These are phyloP conservation scores for Rhynchospora tenuis DNA, from an alignment of 176 grass and related monocot genomes.

Conservation along the genomic window DNA sequence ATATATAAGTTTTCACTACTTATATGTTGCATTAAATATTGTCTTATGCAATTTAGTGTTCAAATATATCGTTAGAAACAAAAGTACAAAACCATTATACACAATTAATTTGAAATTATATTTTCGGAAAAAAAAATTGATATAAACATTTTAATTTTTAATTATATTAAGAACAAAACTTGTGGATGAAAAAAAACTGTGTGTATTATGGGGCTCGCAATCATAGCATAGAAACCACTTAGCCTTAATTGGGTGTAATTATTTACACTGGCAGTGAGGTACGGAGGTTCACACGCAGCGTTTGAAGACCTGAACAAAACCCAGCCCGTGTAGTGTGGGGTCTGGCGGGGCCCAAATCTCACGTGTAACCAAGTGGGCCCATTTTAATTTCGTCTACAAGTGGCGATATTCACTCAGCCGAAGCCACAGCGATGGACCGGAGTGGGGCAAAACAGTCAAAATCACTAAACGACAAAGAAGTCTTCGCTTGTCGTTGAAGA, in stretches of 20 bases:
- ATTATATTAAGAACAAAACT: neutral
- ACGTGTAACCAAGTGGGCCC: constrained; percentile 14
- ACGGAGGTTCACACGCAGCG: neutral
- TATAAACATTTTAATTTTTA: neutral
- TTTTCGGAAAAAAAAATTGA: neutral
- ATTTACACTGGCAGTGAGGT: neutral
- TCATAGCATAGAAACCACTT: neutral
- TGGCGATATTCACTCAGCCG: neutral
- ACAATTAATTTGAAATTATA: neutral
- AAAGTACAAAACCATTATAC: neutral
- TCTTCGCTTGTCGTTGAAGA: neutral
- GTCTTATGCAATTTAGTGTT: neutral
- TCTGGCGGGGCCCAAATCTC: neutral
- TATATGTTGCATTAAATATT: neutral
- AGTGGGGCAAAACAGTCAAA: constrained; percentile 15
- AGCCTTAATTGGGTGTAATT: neutral
- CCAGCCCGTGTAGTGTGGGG: constrained; percentile 7
- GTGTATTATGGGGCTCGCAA: neutral
- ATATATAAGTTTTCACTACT: neutral
- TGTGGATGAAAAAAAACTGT: neutral
- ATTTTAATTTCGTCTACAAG: neutral
- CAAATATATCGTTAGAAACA: neutral
- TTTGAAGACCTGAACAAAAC: constrained; percentile 14
- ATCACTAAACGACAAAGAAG: constrained; percentile 29
- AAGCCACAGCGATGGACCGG: neutral